Base-by-base conservation (phyloP, 805 yeast genomes). In the Lachancea dasiensis region DNA sequence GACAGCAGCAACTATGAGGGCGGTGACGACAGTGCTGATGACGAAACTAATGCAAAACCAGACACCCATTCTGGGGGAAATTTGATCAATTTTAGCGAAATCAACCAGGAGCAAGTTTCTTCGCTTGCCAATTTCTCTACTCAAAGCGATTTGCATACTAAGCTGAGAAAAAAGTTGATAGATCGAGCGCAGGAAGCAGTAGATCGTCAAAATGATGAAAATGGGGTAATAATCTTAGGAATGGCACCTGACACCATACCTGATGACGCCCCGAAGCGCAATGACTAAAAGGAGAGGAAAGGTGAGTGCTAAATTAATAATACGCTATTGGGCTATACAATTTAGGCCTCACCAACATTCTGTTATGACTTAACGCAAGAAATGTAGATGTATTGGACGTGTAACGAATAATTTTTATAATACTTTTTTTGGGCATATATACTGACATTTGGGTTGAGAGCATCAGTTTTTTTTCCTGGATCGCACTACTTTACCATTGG, bases 401-500 rank as follows among this genome's bases (percentile, higher is more conserved):
- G 36, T 37, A 24, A 37, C 32, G 40, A 37, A 21, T 26, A 16
- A n/a, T 31, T 24, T 26, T 34, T 17, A 18, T 18, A 28, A n/a
- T 27, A 6, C 29, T 27, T n/a, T 18, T 27, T 27, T 27, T 4
- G 18, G n/a, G n/a, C n/a, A n/a, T n/a, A n/a, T n/a, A n/a, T n/a
- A n/a, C n/a, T n/a, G 21, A 9, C 21, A 4, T 6, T 18, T 5
- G 14, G 24, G 10, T 7, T 8, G 22, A 14, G 11, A 7, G 13
- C 27, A 34, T 9, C 27, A 16, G 9, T 39, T 39, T 21, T 36
- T 46, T 20, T 46, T 48, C 10, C 75, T 75, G 6, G 69, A 68
- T 36, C 62, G 60, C 3, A 75, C 66, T 8, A 74, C 73, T 51
- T 77, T 77, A 1, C 85, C 85, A 50, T 78, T 79, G 7, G 81